Evolutionary conservation across 73 alveolate genomes (phyloP).

Genomic region (Diophrys sp.): DNA sequence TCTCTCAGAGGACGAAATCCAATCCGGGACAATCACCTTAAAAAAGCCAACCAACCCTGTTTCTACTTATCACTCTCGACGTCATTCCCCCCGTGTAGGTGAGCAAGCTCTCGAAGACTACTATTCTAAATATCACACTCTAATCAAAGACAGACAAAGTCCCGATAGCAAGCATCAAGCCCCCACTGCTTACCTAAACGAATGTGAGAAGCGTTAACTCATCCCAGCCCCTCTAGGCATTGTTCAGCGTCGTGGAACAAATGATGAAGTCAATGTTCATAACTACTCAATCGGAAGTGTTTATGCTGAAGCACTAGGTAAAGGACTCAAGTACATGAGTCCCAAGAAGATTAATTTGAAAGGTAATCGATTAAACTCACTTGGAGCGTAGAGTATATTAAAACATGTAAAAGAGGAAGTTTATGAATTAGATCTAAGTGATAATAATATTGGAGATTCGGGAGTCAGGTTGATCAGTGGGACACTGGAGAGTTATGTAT

Average conservation of each 20-base stretch:
- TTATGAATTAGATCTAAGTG: slow-evolving; percentile 24
- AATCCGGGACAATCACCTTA: no score
- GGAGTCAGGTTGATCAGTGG: slow-evolving; percentile 3
- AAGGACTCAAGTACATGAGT: neutral
- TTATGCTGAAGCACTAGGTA: slow-evolving; percentile 30
- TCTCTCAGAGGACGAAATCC: no score
- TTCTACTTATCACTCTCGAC: no score
- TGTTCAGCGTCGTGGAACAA: neutral
- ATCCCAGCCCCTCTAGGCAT: slow-evolving; percentile 32
- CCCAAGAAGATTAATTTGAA: slow-evolving; percentile 20
- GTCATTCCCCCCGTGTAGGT: slow-evolving; percentile 12
- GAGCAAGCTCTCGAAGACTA: neutral
- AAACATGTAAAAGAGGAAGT: slow-evolving; percentile 6
- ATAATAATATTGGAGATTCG: slow-evolving; percentile 12
- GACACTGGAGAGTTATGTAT: neutral
- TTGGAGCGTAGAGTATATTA: slow-evolving; percentile 19
- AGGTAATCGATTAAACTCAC: slow-evolving; percentile 13
- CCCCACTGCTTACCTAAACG: slow-evolving; percentile 25
- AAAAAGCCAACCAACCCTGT: no score
- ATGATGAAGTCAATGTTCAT: slow-evolving; percentile 9
- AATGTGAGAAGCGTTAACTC: slow-evolving; percentile 9
- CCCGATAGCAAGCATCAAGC: neutral
- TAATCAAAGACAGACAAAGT: neutral
- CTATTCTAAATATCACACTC: neutral
- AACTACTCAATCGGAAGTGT: slow-evolving; percentile 23